A percentile compares a stretch with the other conserved stretches of the same genome.
These are phyloP conservation scores for Castanopsis chinensis DNA, from an alignment of 306 rosid genomes.

Conservation along the genomic window DNA sequence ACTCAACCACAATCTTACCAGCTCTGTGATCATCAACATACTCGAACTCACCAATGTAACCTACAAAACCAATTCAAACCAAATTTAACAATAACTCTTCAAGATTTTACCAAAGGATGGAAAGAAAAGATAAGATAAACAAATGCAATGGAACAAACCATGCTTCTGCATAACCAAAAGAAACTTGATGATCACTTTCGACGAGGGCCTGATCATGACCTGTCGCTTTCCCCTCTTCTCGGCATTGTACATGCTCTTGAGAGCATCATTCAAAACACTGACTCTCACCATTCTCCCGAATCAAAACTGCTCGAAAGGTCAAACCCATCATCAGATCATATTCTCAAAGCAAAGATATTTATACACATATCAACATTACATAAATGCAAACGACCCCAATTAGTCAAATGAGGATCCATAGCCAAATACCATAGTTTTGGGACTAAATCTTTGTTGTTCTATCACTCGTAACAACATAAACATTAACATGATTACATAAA, in stretches of 20 bases:
- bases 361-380: background rate
- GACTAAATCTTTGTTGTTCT: no score
- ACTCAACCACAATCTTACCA: constrained; percentile 64
- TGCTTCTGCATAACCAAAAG: constrained; percentile 54
- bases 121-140: background rate
- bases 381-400: no score
- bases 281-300: constrained; percentile 29
- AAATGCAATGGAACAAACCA: constrained; percentile 22
- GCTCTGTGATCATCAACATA: constrained; percentile 62
- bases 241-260: constrained; percentile 45
- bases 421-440: no score
- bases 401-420: no score
- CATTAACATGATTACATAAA: no score
- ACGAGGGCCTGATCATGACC: constrained; percentile 44
- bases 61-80: constrained; percentile 14
- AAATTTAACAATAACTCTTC: background rate
- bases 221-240: constrained; percentile 46
- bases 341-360: background rate
- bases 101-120: background rate
- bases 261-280: constrained; percentile 44
- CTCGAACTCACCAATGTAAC: constrained; percentile 65
- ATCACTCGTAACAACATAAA: no score
- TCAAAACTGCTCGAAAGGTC: background rate
- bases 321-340: background rate
- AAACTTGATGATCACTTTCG: constrained; percentile 41